These are phyloP conservation scores for Malus sieversii DNA, from an alignment of 306 rosid genomes.

Conservation along the genomic window DNA sequence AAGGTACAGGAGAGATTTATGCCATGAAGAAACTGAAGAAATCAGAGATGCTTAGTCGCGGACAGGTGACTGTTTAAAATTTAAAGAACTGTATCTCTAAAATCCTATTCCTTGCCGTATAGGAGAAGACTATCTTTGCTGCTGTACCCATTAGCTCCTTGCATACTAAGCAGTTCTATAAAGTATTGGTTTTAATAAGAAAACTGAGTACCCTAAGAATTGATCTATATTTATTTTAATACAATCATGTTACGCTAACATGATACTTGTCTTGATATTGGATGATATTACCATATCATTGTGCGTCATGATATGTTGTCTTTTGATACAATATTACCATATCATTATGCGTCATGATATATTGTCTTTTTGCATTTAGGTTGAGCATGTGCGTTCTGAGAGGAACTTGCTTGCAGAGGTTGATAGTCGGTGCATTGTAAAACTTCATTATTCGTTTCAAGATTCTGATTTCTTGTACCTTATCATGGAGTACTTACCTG, in stretches of 20 bases:
- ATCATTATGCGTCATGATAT: not conserved
- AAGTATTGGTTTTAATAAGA: not conserved
- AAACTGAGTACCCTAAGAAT: not conserved
- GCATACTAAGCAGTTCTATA: not conserved
- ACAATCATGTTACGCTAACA: not conserved
- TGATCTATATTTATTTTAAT: too few relatives aligned
- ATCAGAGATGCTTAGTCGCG: conserved; percentile 99
- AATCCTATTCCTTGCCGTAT: not conserved
- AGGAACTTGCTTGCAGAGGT: conserved; percentile 99
- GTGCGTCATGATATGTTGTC: not conserved
- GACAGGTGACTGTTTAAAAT: conserved; percentile 55
- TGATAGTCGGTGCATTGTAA: conserved; percentile 98
- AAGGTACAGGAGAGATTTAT: conserved; percentile 70
- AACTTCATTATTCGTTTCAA: conserved; percentile 93
- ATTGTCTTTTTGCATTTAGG: conserved; percentile 33
- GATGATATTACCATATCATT: not conserved
- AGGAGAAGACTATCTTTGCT: not conserved
- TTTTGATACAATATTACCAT: not conserved
- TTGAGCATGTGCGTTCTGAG: conserved; percentile 98
- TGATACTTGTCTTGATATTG: not conserved
- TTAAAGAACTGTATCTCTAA: not conserved
- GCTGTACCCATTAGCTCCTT: not conserved
- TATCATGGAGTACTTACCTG: conserved; percentile 98
- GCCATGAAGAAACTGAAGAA: conserved; percentile 98
- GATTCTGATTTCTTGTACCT: conserved; percentile 92